Conservation (phyloP, 164 flowering plant genomes). For the Malania oleifera region DNA sequence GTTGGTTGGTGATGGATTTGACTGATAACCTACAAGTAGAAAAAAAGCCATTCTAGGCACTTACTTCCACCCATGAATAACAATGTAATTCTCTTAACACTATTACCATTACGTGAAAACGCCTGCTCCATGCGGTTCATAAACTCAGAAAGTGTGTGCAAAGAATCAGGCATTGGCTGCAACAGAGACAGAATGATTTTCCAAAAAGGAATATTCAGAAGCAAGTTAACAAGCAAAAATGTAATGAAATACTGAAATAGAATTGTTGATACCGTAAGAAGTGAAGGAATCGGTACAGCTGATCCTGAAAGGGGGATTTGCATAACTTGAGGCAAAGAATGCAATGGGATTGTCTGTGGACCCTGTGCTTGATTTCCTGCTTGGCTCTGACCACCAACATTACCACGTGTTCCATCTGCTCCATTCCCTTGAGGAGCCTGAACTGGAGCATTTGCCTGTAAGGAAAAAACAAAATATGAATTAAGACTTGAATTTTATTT, state of each 20-base stretch:
- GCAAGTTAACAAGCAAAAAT: constrained; percentile 1
- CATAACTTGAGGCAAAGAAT: constrained; percentile 38
- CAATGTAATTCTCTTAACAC: neutral
- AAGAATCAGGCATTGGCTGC: constrained; percentile 89
- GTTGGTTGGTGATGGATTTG: constrained; percentile 32
- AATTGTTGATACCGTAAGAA: constrained; percentile 40
- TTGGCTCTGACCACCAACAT: constrained; percentile 36
- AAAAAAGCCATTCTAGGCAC: constrained; percentile 2
- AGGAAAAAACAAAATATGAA: neutral
- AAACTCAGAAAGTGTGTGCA: constrained; percentile 71
- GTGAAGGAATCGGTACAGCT: constrained; percentile 59
- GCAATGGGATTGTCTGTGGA: constrained; percentile 29
- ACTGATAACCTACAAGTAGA: constrained; percentile 40
- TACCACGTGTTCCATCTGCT: constrained; percentile 35
- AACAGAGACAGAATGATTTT: constrained; percentile 7
- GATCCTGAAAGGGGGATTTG: constrained; percentile 55
- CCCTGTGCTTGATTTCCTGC: constrained; percentile 42
- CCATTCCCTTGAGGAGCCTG: constrained; percentile 49
- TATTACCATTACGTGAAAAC: constrained; percentile 56
- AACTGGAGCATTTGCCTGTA: constrained; percentile 16
- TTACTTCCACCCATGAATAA: neutral
- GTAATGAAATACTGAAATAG: neutral
- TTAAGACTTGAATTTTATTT: no score
- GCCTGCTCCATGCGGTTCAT: constrained; percentile 72
- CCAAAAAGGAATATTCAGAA: constrained; percentile 8